phyloP scores from a whole-genome alignment of 2,329 filamentous ascomycete genomes.

The Neobulgaria alba region DNA sequence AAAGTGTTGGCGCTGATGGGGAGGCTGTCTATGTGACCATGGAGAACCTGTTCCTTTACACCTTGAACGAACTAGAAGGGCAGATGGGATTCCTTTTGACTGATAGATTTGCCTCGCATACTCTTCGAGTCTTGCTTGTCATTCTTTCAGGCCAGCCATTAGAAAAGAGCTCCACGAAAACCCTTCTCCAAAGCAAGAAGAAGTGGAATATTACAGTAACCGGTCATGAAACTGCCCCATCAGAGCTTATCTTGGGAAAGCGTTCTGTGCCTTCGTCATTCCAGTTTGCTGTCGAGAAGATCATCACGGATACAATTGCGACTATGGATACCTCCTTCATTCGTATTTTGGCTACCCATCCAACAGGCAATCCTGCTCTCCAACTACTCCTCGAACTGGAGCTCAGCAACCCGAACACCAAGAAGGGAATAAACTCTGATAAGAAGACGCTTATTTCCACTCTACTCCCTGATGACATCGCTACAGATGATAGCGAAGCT shows the following conservation, averaged over 20 bases:
- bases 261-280: constrained; percentile 73
- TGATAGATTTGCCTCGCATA: constrained; percentile 84
- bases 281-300: constrained; percentile 65
- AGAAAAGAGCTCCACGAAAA: constrained; percentile 58
- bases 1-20: constrained; percentile 37
- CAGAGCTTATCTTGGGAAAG: constrained; percentile 37
- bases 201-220: constrained; percentile 73
- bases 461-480: constrained; percentile 71
- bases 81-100: constrained; percentile 78
- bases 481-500: constrained; percentile 63
- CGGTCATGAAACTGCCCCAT: constrained; percentile 39
- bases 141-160: constrained; percentile 78
- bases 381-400: constrained; percentile 86
- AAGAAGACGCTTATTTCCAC: constrained; percentile 57
- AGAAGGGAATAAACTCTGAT: constrained; percentile 46
- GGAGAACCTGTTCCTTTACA: constrained; percentile 76
- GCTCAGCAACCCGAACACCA: constrained; percentile 62
- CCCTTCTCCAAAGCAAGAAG: constrained; percentile 80
- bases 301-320: constrained; percentile 68
- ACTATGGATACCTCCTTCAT: constrained; percentile 73
- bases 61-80: constrained; percentile 80
- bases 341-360: constrained; percentile 76
- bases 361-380: constrained; percentile 85
- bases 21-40: constrained; percentile 56
- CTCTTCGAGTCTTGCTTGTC: constrained; percentile 74